Base-by-base conservation (phyloP, 768 basidiomycete species). In the Sutorius australiensis region DNA sequence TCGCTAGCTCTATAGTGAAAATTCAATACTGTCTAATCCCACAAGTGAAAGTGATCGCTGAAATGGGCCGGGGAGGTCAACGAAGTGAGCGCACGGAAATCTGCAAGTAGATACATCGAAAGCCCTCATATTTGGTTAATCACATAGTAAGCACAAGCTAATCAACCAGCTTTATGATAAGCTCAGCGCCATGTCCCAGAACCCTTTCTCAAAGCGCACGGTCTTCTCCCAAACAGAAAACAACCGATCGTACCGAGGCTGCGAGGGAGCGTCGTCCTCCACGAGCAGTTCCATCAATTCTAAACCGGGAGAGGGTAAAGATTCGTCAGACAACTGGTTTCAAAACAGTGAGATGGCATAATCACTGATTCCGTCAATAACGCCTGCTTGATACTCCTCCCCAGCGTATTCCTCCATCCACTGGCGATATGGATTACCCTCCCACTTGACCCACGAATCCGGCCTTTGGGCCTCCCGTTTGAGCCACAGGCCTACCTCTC, bases 191-290 rank as follows among this genome's bases (percentile, higher is more conserved):
- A 40, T 50, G 32, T 53, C 51, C 51, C 51, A 53, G 40, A 53
- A 53, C 6, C n/a, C 51, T 12, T 53, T 53, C 24, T 53, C 47
- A 13, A 50, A 50, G 14, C 14, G 31, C 14, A 52, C 47, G 17
- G 47, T 40, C 9, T 31, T 40, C 47, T 52, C 51, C 51, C 51
- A 52, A 50, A 52, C 13, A 6, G 46, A 53, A 28, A 50, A 53
- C 51, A 46, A 50, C n/a, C 8, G 6, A 28, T 50, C 13, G 10
- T 50, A 50, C 8, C 51, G 46, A 32, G 10, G 31, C 11, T 39
- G 30, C 3, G 30, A 52, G 2, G 43, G 33, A 9, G 37, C 21
- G 13, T 40, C 51, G 11, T 11, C n/a, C 33, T 40, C n/a, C 19
- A 37, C 51, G n/a, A 52, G 3, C 14, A 14, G 31, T 32, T 50